Base-by-base conservation (phyloP, 1,284 basidiomycete species). In the Leccinum griseonigrum region DNA sequence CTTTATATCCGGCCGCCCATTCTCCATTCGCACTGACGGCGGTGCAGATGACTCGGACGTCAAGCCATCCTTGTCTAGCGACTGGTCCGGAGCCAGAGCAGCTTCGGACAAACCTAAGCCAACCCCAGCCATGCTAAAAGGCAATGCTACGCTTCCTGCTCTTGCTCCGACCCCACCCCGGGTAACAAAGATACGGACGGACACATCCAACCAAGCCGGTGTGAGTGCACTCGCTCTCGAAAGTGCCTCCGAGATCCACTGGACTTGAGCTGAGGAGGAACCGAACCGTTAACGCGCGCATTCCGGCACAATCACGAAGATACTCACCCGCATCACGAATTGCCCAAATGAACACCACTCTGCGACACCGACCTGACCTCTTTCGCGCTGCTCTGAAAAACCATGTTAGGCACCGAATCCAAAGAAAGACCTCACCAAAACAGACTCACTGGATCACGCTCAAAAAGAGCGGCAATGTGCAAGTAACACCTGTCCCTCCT, bases 401-500 rank as follows among this genome's bases (percentile, higher is more conserved):
- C 0, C 1, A 26, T 13, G 14, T 55, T 31, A 46, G 10, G 4
- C 31, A 22, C 26, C 13, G 10, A 32, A 8, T 11, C 34, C 11
- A 29, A 16, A 26, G 4, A 13, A 2, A 29, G 29, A 46, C 10
- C 3, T 18, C n/a, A 3, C 14, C 32, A n/a, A 61, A 54, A 8
- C 10, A 46, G 3, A 65, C 74, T 51, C 58, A 79, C 79, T 75
- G 68, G 2, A 82, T 66, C 28, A 75, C 59, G 59, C 76, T 73
- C 3, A 80, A 67, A n/a, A 81, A 71, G 7, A 79, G 67, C 0
- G 79, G 76, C 3, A 80, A 62, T 10, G 74, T 74, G 52, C 77
- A 79, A 4, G 79, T 75, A n/a, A 82, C 63, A 2, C 80, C 80
- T 2, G 79, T 77, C 1, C 79, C 79, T 16, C 79, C 76, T 76